Evolutionary conservation across 2,329 filamentous ascomycete species (phyloP).

Genomic region (Pyrenochaeta sp.): DNA sequence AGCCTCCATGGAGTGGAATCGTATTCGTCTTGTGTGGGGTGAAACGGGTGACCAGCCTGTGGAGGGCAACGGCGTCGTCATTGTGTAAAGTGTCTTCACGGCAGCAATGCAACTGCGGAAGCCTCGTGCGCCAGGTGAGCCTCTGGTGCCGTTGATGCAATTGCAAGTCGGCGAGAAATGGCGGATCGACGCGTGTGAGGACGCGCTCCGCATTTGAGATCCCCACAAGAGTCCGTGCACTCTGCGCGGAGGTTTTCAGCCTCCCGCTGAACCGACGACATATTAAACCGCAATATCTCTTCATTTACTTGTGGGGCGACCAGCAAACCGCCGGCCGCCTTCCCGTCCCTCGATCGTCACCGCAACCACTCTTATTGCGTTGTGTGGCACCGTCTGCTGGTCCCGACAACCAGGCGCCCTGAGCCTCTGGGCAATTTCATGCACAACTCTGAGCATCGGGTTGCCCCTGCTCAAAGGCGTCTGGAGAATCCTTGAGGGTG

Average conservation of each 20-base stretch:
- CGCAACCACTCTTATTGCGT: background rate
- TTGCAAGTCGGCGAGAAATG: background rate
- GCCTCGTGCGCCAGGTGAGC: too few species aligned
- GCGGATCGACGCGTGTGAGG: background rate
- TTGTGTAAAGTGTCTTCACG: too few species aligned
- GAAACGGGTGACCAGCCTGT: too few species aligned
- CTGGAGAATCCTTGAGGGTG: background rate
- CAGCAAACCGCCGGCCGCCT: background rate
- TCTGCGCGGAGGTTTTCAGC: background rate
- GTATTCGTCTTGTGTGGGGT: too few species aligned
- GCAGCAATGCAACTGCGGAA: too few species aligned
- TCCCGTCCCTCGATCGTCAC: background rate
- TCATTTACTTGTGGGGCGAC: slow-evolving; percentile 1
- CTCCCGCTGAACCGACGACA: background rate
- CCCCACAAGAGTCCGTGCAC: slow-evolving; percentile 1
- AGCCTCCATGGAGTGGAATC: too few species aligned
- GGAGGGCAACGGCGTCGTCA: too few species aligned
- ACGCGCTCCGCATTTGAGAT: slow-evolving; percentile 1
- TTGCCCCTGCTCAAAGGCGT: background rate
- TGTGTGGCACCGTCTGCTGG: background rate
- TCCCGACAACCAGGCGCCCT: background rate
- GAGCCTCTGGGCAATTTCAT: background rate
- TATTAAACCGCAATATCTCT: slow-evolving; percentile 1
- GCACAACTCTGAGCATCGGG: background rate
- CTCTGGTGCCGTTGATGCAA: too few species aligned